These are phyloP conservation scores for Dendrobium officinale DNA, from an alignment of 106 monocot species.

Conservation along the genomic window DNA sequence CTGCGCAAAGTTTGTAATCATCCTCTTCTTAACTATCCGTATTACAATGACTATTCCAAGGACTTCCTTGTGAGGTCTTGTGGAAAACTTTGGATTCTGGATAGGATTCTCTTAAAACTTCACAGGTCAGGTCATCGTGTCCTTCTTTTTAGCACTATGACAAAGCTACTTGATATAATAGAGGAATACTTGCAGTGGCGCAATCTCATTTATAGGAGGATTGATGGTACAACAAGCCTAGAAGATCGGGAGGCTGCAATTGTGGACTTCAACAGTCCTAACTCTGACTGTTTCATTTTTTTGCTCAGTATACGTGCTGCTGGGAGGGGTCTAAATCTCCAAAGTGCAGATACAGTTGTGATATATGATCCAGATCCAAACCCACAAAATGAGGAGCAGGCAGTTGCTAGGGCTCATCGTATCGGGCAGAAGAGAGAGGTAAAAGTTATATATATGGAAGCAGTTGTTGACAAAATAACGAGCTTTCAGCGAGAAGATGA, in stretches of 20 bases:
- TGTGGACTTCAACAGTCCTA: slow-evolving; percentile 81
- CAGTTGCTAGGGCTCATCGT: slow-evolving; percentile 96
- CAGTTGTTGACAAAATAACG: slow-evolving; percentile 88
- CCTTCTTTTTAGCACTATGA: slow-evolving; percentile 98
- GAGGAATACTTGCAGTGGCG: slow-evolving; percentile 98
- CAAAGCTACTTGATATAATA: slow-evolving; percentile 91
- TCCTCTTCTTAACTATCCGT: slow-evolving; percentile 88
- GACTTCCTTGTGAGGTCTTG: slow-evolving; percentile 86
- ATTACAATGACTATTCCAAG: slow-evolving; percentile 62
- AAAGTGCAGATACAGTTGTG: slow-evolving; percentile 94
- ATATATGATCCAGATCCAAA: slow-evolving; percentile 99
- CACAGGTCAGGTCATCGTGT: slow-evolving; percentile 93
- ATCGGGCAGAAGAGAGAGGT: slow-evolving; percentile 94
- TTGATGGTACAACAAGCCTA: slow-evolving; percentile 92
- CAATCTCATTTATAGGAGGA: slow-evolving; percentile 68
- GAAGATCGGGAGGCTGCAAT: slow-evolving; percentile 94
- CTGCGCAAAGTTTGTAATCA: slow-evolving; percentile 93
- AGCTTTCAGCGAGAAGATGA: slow-evolving; percentile 98
- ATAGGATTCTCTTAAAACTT: slow-evolving; percentile 95
- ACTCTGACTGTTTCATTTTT: slow-evolving; percentile 87
- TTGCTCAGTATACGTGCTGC: slow-evolving; percentile 98
- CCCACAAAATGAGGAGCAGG: slow-evolving; percentile 98
- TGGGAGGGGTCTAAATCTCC: slow-evolving; percentile 95
- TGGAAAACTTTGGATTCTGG: slow-evolving; percentile 94
- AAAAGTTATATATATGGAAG: slow-evolving; percentile 96